Evolutionary conservation across 345 rosid genomes (phyloP), one percentile per base, ranked within the genome.

Genomic region (Ricinus communis): DNA sequence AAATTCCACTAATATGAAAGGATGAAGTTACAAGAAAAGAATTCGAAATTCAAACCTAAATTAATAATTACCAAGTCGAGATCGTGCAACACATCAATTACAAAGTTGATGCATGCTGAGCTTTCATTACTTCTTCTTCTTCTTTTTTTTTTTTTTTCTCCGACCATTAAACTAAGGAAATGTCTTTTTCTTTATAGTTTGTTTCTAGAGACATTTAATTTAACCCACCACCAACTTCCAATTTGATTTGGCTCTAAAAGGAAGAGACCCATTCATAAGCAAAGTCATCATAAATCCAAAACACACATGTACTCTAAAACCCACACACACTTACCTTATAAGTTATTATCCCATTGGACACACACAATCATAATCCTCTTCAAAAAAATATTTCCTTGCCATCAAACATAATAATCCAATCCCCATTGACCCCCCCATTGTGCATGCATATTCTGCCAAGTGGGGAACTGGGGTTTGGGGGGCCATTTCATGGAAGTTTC

Each of bases 181-280:
- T 27, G 30, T 13, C 31, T 13, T 27, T 27, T 24, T 25, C 60
- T 12, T 12, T 27, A 25, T 4, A 12, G 60, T 27, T 55, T 55
- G 18, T 55, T 55, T 16, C n/a, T 18, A 24, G 5, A 30, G 60
- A 56, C 33, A 10, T 56, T 2, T 2, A 43, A 62, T 10, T n/a
- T n/a, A n/a, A n/a, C 50, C 51, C 21, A 45, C 13, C 16, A 62
- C 19, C 15, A 68, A 45, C 56, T 58, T 16, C 18, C 55, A 28
- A 70, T 63, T 68, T 53, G 40, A 41, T 49, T 70, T 66, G 81
- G 81, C 76, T 67, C 75, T 69, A 69, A 76, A 68, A 31, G 15
- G 25, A 36, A 67, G 40, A 45, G 43, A 21, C 24, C 9, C 11
- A 10, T 53, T 60, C 21, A 74, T 75, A 4, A 71, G 49, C 24